A percentile compares a stretch with the other conserved stretches of the same genome.
Evolutionary conservation across 2,329 filamentous ascomycete species (phyloP).

Genomic region (Beauveria asiatica): DNA sequence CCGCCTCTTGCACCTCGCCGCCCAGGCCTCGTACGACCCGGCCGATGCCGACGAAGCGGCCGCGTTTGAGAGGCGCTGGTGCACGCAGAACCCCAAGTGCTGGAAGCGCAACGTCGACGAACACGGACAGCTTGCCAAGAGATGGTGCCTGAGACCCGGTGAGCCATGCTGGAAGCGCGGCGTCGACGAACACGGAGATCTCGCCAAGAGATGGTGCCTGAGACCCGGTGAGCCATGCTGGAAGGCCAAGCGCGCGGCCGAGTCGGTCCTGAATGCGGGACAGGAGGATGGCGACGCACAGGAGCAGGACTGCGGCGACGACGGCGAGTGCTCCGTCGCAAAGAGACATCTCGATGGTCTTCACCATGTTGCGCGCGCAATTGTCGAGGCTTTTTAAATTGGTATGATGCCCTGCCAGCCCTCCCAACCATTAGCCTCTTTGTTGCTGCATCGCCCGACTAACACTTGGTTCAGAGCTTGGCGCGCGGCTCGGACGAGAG

Average conservation of each 20-base stretch:
- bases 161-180: conserved; percentile 30
- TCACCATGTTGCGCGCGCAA: conserved; percentile 19
- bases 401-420: neutral
- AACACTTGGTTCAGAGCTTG: neutral
- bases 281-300: conserved; percentile 21
- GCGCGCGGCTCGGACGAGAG: neutral
- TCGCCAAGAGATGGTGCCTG: neutral
- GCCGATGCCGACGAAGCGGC: conserved; percentile 11
- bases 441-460: neutral
- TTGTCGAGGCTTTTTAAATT: conserved; percentile 19
- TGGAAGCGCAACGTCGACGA: conserved; percentile 28
- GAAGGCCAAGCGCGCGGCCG: conserved; percentile 27
- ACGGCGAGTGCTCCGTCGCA: conserved; percentile 31
- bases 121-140: conserved; percentile 18
- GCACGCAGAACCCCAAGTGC: conserved; percentile 16
- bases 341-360: conserved; percentile 25
- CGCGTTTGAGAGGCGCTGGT: too few relatives aligned
- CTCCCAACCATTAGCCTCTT: neutral
- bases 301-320: conserved; percentile 20
- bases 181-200: neutral
- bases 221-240: neutral
- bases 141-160: conserved; percentile 30
- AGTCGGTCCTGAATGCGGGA: conserved; percentile 25
- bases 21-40: conserved; percentile 24
- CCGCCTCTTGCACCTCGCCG: conserved; percentile 30